A percentile compares a stretch with the other conserved stretches of the same genome.
These are phyloP conservation scores for Arthrobotrys megalospora DNA, from an alignment of 2,329 filamentous ascomycete species.

Conservation along the genomic window DNA sequence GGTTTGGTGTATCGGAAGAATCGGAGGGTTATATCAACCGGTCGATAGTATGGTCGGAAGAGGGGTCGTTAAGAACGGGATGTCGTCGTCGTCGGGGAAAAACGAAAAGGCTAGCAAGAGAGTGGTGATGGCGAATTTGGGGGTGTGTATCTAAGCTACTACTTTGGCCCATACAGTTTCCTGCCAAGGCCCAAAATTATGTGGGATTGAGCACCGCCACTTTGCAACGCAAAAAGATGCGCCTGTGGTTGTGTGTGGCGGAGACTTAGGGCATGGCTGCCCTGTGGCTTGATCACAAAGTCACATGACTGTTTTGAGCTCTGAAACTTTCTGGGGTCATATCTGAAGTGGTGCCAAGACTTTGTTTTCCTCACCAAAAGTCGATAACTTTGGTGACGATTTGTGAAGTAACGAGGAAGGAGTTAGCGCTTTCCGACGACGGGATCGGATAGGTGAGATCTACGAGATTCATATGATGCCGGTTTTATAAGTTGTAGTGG, in stretches of 20 bases:
- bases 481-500: too few relatives aligned
- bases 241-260: conserved; percentile 41
- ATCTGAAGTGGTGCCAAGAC: background rate
- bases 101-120: background rate
- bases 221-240: conserved; percentile 15
- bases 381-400: background rate
- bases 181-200: conserved; percentile 56
- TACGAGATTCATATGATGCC: too few relatives aligned
- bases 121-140: conserved; percentile 6
- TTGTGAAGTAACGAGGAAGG: too few relatives aligned
- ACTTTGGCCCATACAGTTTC: background rate
- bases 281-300: conserved; percentile 42
- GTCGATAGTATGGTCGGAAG: background rate
- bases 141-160: conserved; percentile 24
- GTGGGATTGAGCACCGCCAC: conserved; percentile 48
- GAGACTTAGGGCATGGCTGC: conserved; percentile 55
- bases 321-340: background rate
- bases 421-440: too few relatives aligned
- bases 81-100: background rate
- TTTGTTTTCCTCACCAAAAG: background rate
- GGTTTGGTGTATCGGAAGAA: conserved; percentile 3
- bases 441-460: too few relatives aligned
- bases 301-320: conserved; percentile 34
- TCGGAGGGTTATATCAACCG: background rate
- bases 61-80: conserved; percentile 11